These are phyloP conservation scores for Exophiala xenobiotica DNA, from an alignment of 2,329 filamentous ascomycete species.

Conservation along the genomic window DNA sequence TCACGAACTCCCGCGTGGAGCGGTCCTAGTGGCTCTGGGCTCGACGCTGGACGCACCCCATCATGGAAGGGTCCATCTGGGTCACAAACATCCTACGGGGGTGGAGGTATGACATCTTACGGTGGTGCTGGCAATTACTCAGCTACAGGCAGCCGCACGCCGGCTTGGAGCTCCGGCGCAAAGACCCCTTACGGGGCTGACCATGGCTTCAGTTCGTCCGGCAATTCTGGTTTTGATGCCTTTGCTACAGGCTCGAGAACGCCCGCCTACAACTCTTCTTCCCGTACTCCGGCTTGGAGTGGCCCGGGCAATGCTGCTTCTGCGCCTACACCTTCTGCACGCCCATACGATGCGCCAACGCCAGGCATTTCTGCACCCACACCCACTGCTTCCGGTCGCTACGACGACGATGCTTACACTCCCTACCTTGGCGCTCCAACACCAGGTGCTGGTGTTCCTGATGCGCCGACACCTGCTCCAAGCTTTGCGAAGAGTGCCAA, in stretches of 20 bases:
- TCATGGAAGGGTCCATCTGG: slow-evolving; percentile 59
- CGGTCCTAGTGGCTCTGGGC: slow-evolving; percentile 24
- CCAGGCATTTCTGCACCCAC: slow-evolving; percentile 69
- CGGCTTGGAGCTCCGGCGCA: slow-evolving; percentile 71
- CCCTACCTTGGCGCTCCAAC: slow-evolving; percentile 47
- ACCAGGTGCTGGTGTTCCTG: slow-evolving; percentile 42
- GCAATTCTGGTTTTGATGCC: slow-evolving; percentile 66
- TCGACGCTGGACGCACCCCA: slow-evolving; percentile 46
- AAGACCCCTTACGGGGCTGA: slow-evolving; percentile 61
- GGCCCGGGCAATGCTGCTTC: slow-evolving; percentile 31
- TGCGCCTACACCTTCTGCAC: slow-evolving; percentile 35
- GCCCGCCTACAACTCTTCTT: slow-evolving; percentile 65
- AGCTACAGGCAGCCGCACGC: slow-evolving; percentile 61
- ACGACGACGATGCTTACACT: slow-evolving; percentile 46
- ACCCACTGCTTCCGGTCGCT: slow-evolving; percentile 61
- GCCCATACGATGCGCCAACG: slow-evolving; percentile 70
- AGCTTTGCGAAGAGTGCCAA: slow-evolving; percentile 32
- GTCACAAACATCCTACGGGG: slow-evolving; percentile 57
- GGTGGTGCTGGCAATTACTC: slow-evolving; percentile 53
- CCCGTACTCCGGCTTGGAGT: slow-evolving; percentile 48
- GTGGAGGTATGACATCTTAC: slow-evolving; percentile 70
- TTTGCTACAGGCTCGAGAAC: slow-evolving; percentile 74
- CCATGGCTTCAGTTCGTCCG: slow-evolving; percentile 60
- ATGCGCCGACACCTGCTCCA: slow-evolving; percentile 52
- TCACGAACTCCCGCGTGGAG: slow-evolving; percentile 40